Evolutionary conservation across 148 eudicot genomes (phyloP), one percentile per base, ranked within the genome.

Genomic region (Rhododendron williamsianum): DNA sequence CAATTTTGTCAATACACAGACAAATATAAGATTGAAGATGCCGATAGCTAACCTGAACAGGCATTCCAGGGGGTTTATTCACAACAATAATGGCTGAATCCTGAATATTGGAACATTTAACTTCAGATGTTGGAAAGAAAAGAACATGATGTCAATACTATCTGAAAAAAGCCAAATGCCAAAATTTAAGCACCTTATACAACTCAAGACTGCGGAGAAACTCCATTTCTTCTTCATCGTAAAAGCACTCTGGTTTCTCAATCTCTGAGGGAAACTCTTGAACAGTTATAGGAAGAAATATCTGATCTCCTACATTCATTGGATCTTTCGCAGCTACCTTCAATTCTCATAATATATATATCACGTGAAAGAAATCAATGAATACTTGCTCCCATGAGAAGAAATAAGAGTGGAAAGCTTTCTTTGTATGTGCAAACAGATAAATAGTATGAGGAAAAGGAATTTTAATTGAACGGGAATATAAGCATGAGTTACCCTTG

Each of bases 51-150:
- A 97, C 99, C 98, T 97, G 99, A 88, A 95, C 99, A 82, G 99
- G 95, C 90, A 97, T 86, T 88, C 97, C 98, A 30, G 95, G 92
- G 49, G 98, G 98, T 87, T 97, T 97, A 90, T 97, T 97, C 86
- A 97, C 86, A 41, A 92, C 99, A 84, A 97, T 94, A 81, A 95
- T 92, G 23, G 96, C 94, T 54, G 93, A 76, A 93, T 97, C 99
- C 99, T 97, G 84, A 74, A 87, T 30, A 67, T 72, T 19, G 27
- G 51, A 83, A 77, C 2, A 49, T 45, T n/a, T n/a, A 27, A 65
- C 36, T 16, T 69, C 49, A 48, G 16, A 60, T 46, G 41, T 45
- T 78, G 30, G 36, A 25, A 79, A 5, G 54, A 36, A 86, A 56
- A 76, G 0, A 38, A 30, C 38, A 11, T 18, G 3, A 82, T 6